phyloP scores from a whole-genome alignment of 164 flowering plant genomes.

The Taxillus chinensis region DNA sequence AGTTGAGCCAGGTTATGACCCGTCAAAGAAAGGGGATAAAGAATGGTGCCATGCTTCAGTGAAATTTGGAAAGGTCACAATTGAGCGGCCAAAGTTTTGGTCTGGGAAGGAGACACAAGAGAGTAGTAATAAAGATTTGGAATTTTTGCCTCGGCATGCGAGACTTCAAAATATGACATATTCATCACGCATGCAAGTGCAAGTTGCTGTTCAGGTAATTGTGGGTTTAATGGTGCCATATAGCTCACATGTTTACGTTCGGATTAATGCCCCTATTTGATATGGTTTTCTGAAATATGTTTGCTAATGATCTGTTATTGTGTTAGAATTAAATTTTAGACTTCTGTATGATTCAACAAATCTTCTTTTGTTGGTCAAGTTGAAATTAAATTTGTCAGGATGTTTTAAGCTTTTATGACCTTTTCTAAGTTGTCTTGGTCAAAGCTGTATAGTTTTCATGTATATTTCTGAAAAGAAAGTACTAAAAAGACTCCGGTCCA shows the following conservation, averaged over 20 bases:
- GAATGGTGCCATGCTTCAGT: slow-evolving; percentile 61
- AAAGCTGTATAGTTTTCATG: no score
- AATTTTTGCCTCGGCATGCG: slow-evolving; percentile 67
- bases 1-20: slow-evolving; percentile 73
- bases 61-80: slow-evolving; percentile 52
- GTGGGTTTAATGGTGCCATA: neutral
- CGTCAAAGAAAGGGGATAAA: slow-evolving; percentile 54
- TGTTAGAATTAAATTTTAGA: neutral
- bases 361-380: neutral
- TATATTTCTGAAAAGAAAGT: no score
- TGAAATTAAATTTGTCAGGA: no score
- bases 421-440: no score
- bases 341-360: neutral
- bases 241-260: no score
- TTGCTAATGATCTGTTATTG: neutral
- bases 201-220: slow-evolving; percentile 45
- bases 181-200: slow-evolving; percentile 54
- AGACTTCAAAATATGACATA: slow-evolving; percentile 87
- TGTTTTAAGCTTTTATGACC: no score
- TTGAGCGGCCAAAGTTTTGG: slow-evolving; percentile 51
- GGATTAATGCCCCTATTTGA: no score
- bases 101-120: slow-evolving; percentile 25
- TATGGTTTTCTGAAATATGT: no score
- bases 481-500: no score
- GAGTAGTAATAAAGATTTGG: slow-evolving; percentile 20